phyloP scores from a whole-genome alignment of 2,329 filamentous ascomycete genomes.

The Fusarium nisikadoi region DNA sequence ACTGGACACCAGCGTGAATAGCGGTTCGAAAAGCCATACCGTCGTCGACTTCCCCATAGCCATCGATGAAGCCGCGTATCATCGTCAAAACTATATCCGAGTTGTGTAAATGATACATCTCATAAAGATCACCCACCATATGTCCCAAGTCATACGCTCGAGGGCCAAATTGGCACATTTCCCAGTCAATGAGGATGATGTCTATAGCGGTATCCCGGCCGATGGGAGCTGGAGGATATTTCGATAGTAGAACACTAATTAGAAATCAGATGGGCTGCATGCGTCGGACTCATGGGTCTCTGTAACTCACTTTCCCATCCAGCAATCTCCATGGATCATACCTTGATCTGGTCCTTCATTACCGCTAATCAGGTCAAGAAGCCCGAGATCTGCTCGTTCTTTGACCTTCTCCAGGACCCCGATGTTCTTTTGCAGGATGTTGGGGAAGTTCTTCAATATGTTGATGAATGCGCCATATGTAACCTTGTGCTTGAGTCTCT shows the following conservation, averaged over 20 bases:
- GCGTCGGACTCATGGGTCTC: rapidly evolving
- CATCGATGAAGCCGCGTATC: neutral
- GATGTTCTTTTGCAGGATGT: neutral
- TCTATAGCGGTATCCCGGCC: neutral
- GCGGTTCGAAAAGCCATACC: neutral
- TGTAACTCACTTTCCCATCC: neutral
- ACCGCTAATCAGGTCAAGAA: rapidly evolving
- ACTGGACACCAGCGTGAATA: neutral
- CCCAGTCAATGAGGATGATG: neutral
- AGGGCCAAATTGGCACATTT: neutral
- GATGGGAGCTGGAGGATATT: neutral
- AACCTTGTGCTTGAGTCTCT: neutral
- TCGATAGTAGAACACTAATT: neutral
- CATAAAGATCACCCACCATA: neutral
- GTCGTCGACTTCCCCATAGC: neutral
- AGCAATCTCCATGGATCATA: neutral
- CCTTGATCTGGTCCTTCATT: neutral
- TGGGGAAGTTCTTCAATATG: neutral
- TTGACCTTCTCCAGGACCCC: neutral
- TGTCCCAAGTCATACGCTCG: neutral
- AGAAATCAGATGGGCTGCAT: rapidly evolving
- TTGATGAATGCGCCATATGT: neutral
- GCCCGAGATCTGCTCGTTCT: neutral
- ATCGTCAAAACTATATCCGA: neutral
- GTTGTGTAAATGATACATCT: neutral